Conservation (phyloP, 306 rosid genomes). For the Arachis hypogaea region DNA sequence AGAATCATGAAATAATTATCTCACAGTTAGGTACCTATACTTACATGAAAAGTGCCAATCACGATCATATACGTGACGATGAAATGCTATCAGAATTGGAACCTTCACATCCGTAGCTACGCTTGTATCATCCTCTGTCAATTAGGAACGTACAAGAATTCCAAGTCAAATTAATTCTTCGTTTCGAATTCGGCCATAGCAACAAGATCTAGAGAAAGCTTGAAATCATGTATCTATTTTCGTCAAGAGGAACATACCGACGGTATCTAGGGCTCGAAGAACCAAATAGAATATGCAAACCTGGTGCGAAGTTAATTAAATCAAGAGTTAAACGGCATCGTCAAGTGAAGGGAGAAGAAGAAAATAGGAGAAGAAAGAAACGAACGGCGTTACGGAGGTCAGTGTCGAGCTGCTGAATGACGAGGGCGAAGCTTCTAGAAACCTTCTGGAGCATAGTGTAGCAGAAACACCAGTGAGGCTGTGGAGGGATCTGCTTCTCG, state of each 20-base stretch:
- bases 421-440: slow-evolving; percentile 85
- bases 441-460: slow-evolving; percentile 89
- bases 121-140: slow-evolving; percentile 97
- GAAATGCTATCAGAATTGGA: slow-evolving; percentile 83
- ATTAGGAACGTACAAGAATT: not conserved
- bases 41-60: slow-evolving; percentile 93
- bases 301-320: slow-evolving; percentile 42
- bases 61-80: slow-evolving; percentile 70
- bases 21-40: slow-evolving; percentile 42
- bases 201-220: not conserved
- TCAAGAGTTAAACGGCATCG: not conserved
- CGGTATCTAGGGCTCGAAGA: slow-evolving; percentile 94
- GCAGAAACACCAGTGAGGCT: slow-evolving; percentile 94
- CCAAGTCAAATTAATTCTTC: not conserved
- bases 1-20: not conserved
- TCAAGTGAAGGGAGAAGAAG: not conserved
- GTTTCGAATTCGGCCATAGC: not conserved
- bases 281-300: slow-evolving; percentile 92
- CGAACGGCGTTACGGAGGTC: slow-evolving; percentile 95
- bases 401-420: slow-evolving; percentile 86
- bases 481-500: slow-evolving; percentile 91
- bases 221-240: not conserved
- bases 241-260: slow-evolving; percentile 48
- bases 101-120: slow-evolving; percentile 76
- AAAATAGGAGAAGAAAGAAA: not conserved